A percentile compares a stretch with the other conserved stretches of the same genome.
phyloP scores from a whole-genome alignment of 202 grass and related monocot species.

The Carex arenaria region DNA sequence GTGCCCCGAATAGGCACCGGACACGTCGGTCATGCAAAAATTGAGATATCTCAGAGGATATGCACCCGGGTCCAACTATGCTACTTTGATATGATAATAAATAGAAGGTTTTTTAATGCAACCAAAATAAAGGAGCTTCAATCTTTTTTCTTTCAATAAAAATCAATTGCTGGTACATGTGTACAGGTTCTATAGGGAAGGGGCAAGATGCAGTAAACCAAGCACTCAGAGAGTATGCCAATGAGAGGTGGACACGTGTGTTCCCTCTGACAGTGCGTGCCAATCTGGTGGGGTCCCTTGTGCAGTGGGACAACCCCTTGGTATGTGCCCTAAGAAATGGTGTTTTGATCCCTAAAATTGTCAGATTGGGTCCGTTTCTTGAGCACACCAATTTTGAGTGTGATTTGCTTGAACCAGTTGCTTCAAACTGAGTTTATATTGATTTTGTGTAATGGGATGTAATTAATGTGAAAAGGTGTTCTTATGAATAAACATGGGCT shows the following conservation, averaged over 20 bases:
- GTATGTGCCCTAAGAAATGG: slow-evolving; percentile 67
- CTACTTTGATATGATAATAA: not conserved
- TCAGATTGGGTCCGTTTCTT: slow-evolving; percentile 61
- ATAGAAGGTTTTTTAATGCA: not conserved
- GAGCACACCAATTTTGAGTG: slow-evolving; percentile 92
- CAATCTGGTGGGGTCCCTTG: slow-evolving; percentile 52
- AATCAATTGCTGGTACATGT: not conserved
- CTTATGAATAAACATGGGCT: not conserved
- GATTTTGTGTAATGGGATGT: slow-evolving; percentile 1
- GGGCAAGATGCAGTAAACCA: not conserved
- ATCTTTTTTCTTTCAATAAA: not conserved
- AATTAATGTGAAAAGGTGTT: slow-evolving; percentile 1
- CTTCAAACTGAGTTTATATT: slow-evolving; percentile 14
- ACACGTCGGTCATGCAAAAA: no score
- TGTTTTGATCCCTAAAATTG: slow-evolving; percentile 70
- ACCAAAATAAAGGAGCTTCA: not conserved
- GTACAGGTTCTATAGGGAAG: slow-evolving; percentile 11
- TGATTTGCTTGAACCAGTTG: slow-evolving; percentile 39
- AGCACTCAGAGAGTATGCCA: slow-evolving; percentile 50
- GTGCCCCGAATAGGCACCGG: no score
- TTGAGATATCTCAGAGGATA: no score
- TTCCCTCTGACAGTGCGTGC: slow-evolving; percentile 78
- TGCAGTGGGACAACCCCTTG: slow-evolving; percentile 84
- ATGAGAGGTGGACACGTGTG: slow-evolving; percentile 63
- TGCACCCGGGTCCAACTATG: not conserved